phyloP scores from a whole-genome alignment of 306 rosid species.

The Cicer pinnatifidum region DNA sequence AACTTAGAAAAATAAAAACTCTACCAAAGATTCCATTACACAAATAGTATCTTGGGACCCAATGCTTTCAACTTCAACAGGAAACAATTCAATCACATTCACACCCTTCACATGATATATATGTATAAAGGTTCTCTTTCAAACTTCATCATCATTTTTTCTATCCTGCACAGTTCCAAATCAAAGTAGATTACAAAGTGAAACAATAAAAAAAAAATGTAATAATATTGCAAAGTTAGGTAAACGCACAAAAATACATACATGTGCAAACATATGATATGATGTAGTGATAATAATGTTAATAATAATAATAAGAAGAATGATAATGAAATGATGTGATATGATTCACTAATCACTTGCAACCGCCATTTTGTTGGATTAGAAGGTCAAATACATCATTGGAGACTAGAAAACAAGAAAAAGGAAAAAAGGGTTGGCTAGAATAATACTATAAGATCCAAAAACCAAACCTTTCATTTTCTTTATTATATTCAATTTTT shows the following conservation, averaged over 20 bases:
- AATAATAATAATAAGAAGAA: not conserved
- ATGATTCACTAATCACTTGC: slow-evolving; percentile 44
- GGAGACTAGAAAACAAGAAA: slow-evolving; percentile 47
- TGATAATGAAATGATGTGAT: not conserved
- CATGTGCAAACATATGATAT: slow-evolving; percentile 41
- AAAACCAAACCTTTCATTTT: slow-evolving; percentile 42
- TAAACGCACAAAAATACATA: slow-evolving; percentile 38
- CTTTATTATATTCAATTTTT: slow-evolving; percentile 21
- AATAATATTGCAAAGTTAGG: slow-evolving; percentile 23
- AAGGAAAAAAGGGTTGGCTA: slow-evolving; percentile 11
- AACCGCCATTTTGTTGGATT: slow-evolving; percentile 48
- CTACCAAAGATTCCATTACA: slow-evolving; percentile 54
- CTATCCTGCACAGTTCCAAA: slow-evolving; percentile 54
- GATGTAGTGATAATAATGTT: not conserved
- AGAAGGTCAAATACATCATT: slow-evolving; percentile 54
- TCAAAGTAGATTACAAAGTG: slow-evolving; percentile 44
- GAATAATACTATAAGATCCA: slow-evolving; percentile 52
- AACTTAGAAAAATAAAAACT: slow-evolving; percentile 28
- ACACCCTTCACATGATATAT: slow-evolving; percentile 36
- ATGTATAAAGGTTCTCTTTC: not conserved
- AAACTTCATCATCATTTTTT: slow-evolving; percentile 41
- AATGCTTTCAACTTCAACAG: slow-evolving; percentile 46
- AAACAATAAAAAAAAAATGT: not conserved
- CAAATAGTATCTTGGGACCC: slow-evolving; percentile 42
- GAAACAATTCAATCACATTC: slow-evolving; percentile 52